Evolutionary conservation across 805 yeast species (phyloP).

Genomic region (Metschnikowia anglica): DNA sequence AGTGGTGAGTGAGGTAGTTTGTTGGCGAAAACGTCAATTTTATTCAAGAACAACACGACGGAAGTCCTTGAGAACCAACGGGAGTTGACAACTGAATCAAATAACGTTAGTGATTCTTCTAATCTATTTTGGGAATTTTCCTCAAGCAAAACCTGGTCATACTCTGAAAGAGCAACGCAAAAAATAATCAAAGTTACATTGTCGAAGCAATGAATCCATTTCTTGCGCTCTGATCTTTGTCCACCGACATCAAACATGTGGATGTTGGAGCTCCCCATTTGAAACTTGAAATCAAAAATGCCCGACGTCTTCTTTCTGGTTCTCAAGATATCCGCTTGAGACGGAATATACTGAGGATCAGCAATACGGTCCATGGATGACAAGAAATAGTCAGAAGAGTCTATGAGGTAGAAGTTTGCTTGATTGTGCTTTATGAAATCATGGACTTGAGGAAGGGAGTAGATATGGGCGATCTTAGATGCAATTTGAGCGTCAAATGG

Average conservation of each 20-base stretch:
- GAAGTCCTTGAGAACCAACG: constrained; percentile 91
- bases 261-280: constrained; percentile 56
- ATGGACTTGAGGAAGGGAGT: constrained; percentile 58
- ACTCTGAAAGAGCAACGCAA: constrained; percentile 88
- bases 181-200: constrained; percentile 86
- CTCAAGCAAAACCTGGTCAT: constrained; percentile 78
- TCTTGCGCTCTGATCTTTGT: constrained; percentile 90
- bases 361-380: constrained; percentile 64
- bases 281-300: constrained; percentile 78
- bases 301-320: constrained; percentile 93
- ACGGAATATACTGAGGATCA: constrained; percentile 62
- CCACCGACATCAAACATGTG: constrained; percentile 85
- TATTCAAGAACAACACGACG: constrained; percentile 81
- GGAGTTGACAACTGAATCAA: constrained; percentile 88
- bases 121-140: constrained; percentile 29
- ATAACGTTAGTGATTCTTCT: constrained; percentile 63
- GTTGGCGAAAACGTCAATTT: constrained; percentile 86
- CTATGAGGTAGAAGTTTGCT: constrained; percentile 77
- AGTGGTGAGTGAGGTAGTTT: constrained; percentile 79
- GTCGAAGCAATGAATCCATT: constrained; percentile 97
- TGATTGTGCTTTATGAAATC: constrained; percentile 57
- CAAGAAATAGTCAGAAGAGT: constrained; percentile 79
- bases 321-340: constrained; percentile 73
- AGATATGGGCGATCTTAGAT: constrained; percentile 47
- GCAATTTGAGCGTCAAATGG: constrained; percentile 53